Evolutionary conservation across 2,329 filamentous ascomycete genomes (phyloP).

Genomic region (Magnaporthiopsis incrustans): DNA sequence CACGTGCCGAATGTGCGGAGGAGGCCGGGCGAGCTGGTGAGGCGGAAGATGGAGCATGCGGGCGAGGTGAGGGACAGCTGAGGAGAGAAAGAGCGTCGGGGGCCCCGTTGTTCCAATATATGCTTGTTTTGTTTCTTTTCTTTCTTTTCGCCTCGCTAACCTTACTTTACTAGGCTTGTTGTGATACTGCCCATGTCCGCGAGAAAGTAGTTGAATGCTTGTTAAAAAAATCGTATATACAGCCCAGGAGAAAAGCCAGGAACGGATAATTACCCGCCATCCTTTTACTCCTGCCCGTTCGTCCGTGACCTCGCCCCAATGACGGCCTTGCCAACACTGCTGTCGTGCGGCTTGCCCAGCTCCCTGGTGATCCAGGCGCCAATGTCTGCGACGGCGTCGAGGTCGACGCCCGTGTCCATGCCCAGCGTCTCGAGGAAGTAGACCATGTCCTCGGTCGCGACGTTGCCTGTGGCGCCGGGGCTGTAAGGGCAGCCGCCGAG

Average conservation of each 20-base stretch:
- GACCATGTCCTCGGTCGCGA: constrained; percentile 76
- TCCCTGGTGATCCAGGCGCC: constrained; percentile 64
- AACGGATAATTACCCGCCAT: neutral
- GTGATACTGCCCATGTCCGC: no score
- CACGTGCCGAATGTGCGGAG: constrained; percentile 2
- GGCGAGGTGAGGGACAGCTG: neutral
- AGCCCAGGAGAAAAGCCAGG: neutral
- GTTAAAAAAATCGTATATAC: no score
- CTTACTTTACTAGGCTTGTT: no score
- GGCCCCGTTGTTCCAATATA: no score
- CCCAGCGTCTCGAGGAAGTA: constrained; percentile 70
- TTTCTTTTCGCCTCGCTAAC: no score
- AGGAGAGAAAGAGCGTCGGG: neutral
- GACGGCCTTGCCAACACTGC: constrained; percentile 59
- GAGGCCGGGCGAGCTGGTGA: constrained; percentile 1
- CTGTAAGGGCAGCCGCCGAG: constrained; percentile 80
- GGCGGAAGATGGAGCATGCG: neutral
- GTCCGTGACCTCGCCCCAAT: constrained; percentile 37
- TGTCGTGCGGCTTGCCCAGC: constrained; percentile 55
- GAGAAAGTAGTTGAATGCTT: no score
- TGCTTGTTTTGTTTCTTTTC: no score
- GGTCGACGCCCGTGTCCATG: constrained; percentile 63
- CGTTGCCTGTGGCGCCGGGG: constrained; percentile 79
- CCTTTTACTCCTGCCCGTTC: neutral
- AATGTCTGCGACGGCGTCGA: constrained; percentile 58